Base-by-base conservation (phyloP, 768 basidiomycete species). In the Psilocybe cyanescens region DNA sequence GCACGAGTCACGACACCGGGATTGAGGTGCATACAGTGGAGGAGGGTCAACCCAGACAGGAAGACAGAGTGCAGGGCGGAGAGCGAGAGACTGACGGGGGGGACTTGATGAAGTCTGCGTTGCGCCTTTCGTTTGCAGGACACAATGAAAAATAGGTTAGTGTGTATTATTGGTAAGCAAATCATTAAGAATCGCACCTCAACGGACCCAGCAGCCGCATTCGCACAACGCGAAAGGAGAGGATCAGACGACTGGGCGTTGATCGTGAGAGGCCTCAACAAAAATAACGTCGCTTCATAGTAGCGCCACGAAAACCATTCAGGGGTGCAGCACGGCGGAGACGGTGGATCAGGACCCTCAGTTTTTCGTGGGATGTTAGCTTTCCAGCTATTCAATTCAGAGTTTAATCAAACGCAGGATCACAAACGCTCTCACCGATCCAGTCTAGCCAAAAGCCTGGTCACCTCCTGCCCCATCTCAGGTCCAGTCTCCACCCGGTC, bases 281-380 rank as follows among this genome's bases (percentile, higher is more conserved):
- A 54, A 37, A 53, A 59, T 39, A 59, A n/a, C 6, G 58, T 53
- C 4, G 52, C 58, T 39, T 59, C 58, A 24, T 50, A 59, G 39
- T 59, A 59, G 14, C 58, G 49, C 58, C 58, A 59, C 12, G 28
- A 59, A 45, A 59, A 59, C 58, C 58, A 59, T 53, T 59, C 58
- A 16, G 58, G 58, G 39, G 17, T 59, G 28, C 58, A 59, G 35
- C 58, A 59, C 29, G 58, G 58, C 12, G 58, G 58, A 19, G 50
- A 53, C 6, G 51, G 14, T 4, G 29, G 5, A 14, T 31, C 29
- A 8, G 17, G 50, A 3, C 41, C 49, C 2, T 17, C 17, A 29
- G 28, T 17, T 46, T 53, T 59, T 8, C 41, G 58, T 8, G 58
- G 58, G 33, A 52, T 59, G 24, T 53, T 39, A 1, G 58, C 39